Evolutionary conservation across 768 basidiomycete genomes (phyloP).

Genomic region (Rhizopogon salebrosus): DNA sequence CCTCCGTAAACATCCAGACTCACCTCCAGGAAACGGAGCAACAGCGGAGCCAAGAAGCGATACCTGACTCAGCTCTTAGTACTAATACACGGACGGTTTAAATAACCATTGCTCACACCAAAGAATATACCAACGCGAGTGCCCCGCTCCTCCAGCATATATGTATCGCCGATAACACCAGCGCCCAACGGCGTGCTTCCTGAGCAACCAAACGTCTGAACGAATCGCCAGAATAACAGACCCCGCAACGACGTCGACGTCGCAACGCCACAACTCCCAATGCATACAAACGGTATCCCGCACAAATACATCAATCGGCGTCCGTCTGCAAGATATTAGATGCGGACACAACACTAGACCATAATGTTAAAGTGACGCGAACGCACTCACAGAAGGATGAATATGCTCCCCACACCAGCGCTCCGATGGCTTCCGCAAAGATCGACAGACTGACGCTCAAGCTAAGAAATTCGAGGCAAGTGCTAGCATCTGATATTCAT

Average conservation of each 20-base stretch:
- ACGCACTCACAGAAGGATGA: constrained; percentile 36
- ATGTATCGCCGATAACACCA: constrained; percentile 56
- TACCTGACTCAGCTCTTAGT: constrained; percentile 12
- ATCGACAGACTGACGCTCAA: constrained; percentile 45
- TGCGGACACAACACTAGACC: not conserved
- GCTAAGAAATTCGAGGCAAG: constrained; percentile 12
- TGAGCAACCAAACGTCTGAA: constrained; percentile 57
- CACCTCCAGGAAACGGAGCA: constrained; percentile 51
- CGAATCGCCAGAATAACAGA: constrained; percentile 51
- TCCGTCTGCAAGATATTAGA: constrained; percentile 42
- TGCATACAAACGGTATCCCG: constrained; percentile 39
- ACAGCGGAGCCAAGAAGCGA: constrained; percentile 49
- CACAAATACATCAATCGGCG: constrained; percentile 51
- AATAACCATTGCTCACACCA: constrained; percentile 26
- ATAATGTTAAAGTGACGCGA: not conserved
- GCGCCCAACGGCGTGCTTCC: constrained; percentile 48
- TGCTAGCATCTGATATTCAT: not conserved
- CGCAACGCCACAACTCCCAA: constrained; percentile 55
- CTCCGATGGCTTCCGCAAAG: constrained; percentile 35
- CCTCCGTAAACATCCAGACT: not conserved
- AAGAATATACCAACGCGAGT: constrained; percentile 51
- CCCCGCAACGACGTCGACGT: constrained; percentile 36
- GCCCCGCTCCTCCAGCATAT: constrained; percentile 46
- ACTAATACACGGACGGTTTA: not conserved
- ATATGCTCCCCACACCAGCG: constrained; percentile 42